Conservation (phyloP, 352 stramenopile species). For the Pythium insidiosum region DNA sequence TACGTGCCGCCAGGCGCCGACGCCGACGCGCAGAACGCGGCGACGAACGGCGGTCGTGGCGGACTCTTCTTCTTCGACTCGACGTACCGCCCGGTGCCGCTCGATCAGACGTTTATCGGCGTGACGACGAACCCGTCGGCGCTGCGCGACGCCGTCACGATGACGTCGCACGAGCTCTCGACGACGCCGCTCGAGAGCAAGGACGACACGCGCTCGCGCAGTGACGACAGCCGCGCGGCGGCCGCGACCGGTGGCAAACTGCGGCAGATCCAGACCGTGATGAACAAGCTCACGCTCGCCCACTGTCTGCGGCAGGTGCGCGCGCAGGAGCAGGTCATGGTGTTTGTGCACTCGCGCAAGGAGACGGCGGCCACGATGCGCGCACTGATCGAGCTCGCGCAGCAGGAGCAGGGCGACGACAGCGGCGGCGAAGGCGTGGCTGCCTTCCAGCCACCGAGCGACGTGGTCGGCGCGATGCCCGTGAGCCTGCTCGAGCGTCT, state of each 20-base stretch:
- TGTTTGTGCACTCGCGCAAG: constrained; percentile 99
- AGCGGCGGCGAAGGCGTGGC: constrained; percentile 46
- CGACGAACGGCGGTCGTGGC: constrained; percentile 62
- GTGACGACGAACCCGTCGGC: constrained; percentile 70
- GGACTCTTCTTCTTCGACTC: constrained; percentile 98
- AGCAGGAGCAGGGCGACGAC: constrained; percentile 49
- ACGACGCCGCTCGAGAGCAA: constrained; percentile 35
- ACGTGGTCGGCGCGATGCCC: constrained; percentile 46
- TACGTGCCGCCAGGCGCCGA: constrained; percentile 45
- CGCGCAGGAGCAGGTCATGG: constrained; percentile 91
- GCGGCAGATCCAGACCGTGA: constrained; percentile 63
- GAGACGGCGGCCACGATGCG: constrained; percentile 95
- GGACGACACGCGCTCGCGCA: constrained; percentile 40
- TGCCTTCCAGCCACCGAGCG: constrained; percentile 42
- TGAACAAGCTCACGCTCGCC: constrained; percentile 78
- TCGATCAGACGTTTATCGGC: constrained; percentile 98
- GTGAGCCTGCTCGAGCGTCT: constrained; percentile 57
- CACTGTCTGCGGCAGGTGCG: constrained; percentile 64
- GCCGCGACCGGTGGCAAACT: too few relatives aligned
- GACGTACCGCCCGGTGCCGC: constrained; percentile 96
- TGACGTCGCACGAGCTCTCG: constrained; percentile 38
- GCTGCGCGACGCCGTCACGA: constrained; percentile 49
- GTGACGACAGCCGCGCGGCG: too few relatives aligned
- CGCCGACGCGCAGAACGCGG: constrained; percentile 45
- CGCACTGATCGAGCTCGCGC: constrained; percentile 87